Evolutionary conservation across 1,284 basidiomycete genomes (phyloP), one percentile per base, ranked within the genome.

Genomic region (Termitomyces sp.): DNA sequence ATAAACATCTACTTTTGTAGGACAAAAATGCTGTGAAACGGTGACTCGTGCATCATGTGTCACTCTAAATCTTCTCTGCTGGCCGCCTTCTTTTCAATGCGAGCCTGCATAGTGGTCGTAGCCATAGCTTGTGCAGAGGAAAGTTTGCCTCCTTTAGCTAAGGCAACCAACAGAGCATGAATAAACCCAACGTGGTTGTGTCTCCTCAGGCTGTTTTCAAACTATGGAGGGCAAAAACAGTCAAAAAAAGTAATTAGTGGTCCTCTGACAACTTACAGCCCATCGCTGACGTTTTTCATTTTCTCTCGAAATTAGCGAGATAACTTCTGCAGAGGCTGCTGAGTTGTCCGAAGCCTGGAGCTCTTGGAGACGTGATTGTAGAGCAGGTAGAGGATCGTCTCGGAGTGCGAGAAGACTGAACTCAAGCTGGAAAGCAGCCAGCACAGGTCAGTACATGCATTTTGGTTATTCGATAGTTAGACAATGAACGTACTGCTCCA

Each of bases 401-500:
- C 87, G 83, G 38, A 97, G 74, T 5, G 91, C 91, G 45, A 95
- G 81, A 35, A 97, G 80, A 69, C 89, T 94, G 76, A 97, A 97
- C 68, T 94, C 90, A 56, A 96, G 75, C 90, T 93, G 54, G 16
- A 28, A 13, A 33, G 39, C n/a, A 38, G 16, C 38, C 26, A 31
- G 28, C 35, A 21, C 33, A 45, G 28, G 47, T 34, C 19, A n/a
- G 34, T 19, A 18, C 11, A 16, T 24, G 14, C 11, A 28, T 34
- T 37, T 18, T 26, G 1, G 7, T 26, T 7, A 13, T 44, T 16
- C 26, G 5, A 46, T 28, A 37, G 44, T 10, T 48, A 42, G 44
- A 10, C 48, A 42, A 45, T 49, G 52, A 50, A 78, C 87, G 64
- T 68, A 95, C 91, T 60, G 89, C 83, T 60, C 84, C 90, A 37